These are phyloP conservation scores for Boletus reticulatus DNA, from an alignment of 768 basidiomycete species.

Conservation along the genomic window DNA sequence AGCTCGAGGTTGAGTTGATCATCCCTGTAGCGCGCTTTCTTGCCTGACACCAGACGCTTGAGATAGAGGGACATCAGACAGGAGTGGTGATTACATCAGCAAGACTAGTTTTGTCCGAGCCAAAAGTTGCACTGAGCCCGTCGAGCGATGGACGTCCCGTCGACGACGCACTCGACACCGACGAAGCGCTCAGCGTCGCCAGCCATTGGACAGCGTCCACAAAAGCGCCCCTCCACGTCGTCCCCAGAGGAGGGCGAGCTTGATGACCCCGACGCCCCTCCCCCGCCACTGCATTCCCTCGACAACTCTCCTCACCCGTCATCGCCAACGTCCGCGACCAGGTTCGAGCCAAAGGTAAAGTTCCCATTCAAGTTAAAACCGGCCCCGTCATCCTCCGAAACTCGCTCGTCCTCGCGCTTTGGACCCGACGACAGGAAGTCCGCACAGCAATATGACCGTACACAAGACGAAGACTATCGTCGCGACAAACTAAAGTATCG, in stretches of 20 bases:
- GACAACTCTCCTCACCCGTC: conserved; percentile 32
- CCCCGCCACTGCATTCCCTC: conserved; percentile 11
- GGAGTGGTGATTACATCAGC: conserved; percentile 20
- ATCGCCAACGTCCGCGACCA: conserved; percentile 28
- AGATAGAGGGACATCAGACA: conserved; percentile 59
- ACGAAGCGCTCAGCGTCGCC: conserved; percentile 62
- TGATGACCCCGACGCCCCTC: conserved; percentile 48
- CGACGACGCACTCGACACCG: conserved; percentile 13
- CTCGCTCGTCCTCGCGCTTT: conserved; percentile 34
- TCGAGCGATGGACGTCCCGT: conserved; percentile 15
- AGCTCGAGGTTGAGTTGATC: conserved; percentile 65
- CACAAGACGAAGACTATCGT: conserved; percentile 46
- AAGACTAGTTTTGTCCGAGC: background rate
- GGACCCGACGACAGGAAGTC: conserved; percentile 25
- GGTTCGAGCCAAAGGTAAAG: conserved; percentile 48
- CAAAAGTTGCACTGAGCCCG: background rate
- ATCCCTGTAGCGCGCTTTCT: conserved; percentile 77
- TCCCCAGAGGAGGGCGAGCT: conserved; percentile 84
- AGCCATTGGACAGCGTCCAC: conserved; percentile 45
- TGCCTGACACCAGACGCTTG: conserved; percentile 75
- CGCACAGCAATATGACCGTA: conserved; percentile 36
- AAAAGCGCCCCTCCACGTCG: conserved; percentile 55
- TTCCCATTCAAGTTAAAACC: conserved; percentile 70
- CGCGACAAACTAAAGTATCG: conserved; percentile 26
- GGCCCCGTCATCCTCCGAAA: background rate